Conservation (phyloP, 2,329 filamentous ascomycete genomes). For the Nigrospora sphaerica region DNA sequence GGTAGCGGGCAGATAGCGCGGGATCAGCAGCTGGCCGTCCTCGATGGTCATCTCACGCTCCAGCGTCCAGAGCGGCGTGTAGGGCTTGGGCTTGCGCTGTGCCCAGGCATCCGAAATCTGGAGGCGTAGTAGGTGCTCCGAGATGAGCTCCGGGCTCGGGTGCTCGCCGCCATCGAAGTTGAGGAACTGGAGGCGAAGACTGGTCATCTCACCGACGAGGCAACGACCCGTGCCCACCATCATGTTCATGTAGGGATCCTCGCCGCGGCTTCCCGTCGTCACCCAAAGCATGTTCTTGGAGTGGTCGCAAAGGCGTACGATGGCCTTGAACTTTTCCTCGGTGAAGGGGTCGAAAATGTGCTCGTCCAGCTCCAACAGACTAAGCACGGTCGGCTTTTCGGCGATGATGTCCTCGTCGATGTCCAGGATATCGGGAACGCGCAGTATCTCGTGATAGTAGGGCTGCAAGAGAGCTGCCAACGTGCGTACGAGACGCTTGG, state of each 20-base stretch:
- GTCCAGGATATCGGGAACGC: neutral
- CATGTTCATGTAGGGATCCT: conserved; percentile 2
- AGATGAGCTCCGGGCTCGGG: neutral
- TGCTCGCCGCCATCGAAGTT: neutral
- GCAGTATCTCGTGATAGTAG: neutral
- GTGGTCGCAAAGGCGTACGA: neutral
- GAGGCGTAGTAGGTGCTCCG: neutral
- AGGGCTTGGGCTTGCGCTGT: neutral
- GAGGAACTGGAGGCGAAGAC: neutral
- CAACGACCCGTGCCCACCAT: neutral
- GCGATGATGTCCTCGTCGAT: neutral
- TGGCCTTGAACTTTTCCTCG: neutral
- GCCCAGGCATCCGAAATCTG: neutral
- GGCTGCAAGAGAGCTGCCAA: neutral
- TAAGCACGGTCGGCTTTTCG: conserved; percentile 8
- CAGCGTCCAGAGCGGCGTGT: neutral
- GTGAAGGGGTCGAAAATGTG: conserved; percentile 13
- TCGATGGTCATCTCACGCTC: neutral
- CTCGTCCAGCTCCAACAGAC: conserved; percentile 18
- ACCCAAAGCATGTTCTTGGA: conserved; percentile 2
- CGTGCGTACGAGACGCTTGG: neutral
- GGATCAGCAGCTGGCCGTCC: neutral
- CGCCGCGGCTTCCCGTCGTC: neutral
- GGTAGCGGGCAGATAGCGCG: neutral
- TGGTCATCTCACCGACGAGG: neutral